Base-by-base conservation (phyloP, 768 basidiomycete genomes). In the Boletus rubroflammeus region DNA sequence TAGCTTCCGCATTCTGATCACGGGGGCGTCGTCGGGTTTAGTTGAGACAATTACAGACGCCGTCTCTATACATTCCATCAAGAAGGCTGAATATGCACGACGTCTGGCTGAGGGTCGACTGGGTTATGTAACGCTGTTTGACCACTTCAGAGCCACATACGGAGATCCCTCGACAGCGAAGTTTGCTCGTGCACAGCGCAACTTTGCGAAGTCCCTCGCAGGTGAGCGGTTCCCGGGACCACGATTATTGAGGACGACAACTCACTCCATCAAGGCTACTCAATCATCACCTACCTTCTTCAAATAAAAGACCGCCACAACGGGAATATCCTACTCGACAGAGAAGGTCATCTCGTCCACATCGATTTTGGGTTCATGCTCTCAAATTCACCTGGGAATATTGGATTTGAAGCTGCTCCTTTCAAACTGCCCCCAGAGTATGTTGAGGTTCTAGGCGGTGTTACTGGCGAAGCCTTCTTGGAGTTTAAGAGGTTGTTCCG, bases 351-450 rank as follows among this genome's bases (percentile, higher is more conserved):
- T 62, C 77, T 97, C 23, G 87, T 97, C 46, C 92, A 99, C 69
- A 99, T 99, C 56, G 97, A 98, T 71, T 99, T 98, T 68, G 97
- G 97, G 2, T 98, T 98, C 75, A 96, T 98, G 80, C 79, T 98
- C 32, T 89, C 89, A 40, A 98, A 98, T 70, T 93, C 95, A 1
- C 97, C 97, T 0, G 96, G 96, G 19, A 96, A 96, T 67, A 89
- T 99, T 58, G 91, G 96, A 26, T 98, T 99, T 69, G 97, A 99
- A 73, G 96, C 95, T n/a, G 95, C 97, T 2, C 97, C 97, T 1
- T 99, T 99, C 81, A 99, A 99, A 70, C 74, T 98, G 13, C 86
- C 94, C 8, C 77, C 88, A 50, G 97, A 99, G 71, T 99, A 99
- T 71, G 80, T 99, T 50, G 96, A 98, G 62, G 90, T 99, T 28